Conservation (phyloP, 2,329 filamentous ascomycete species). For the Hypoxylon sp. region DNA sequence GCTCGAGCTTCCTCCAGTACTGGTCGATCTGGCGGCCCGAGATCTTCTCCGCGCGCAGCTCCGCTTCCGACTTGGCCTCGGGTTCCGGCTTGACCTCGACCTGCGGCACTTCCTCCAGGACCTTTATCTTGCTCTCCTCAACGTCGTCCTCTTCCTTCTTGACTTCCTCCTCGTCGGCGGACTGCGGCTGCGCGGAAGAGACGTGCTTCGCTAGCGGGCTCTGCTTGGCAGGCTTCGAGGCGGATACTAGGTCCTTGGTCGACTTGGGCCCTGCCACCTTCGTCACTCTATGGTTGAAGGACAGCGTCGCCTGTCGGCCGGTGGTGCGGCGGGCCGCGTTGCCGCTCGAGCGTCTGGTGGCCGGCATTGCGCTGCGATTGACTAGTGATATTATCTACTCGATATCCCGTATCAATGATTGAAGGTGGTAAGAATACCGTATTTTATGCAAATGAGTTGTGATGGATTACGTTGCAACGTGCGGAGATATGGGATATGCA, state of each 20-base stretch:
- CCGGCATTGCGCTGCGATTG: constrained; percentile 57
- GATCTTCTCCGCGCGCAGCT: constrained; percentile 72
- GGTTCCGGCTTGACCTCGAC: constrained; percentile 42
- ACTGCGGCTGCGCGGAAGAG: constrained; percentile 25
- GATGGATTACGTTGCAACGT: constrained; percentile 11
- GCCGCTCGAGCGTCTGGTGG: constrained; percentile 61
- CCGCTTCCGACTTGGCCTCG: constrained; percentile 61
- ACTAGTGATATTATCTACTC: constrained; percentile 10
- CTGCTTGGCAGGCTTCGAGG: constrained; percentile 53
- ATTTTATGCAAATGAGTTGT: not conserved
- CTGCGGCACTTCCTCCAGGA: constrained; percentile 30
- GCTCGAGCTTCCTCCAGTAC: constrained; percentile 83
- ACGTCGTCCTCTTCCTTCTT: constrained; percentile 35
- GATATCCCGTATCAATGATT: constrained; percentile 9
- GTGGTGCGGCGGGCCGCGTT: constrained; percentile 52
- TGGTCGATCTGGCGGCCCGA: constrained; percentile 75
- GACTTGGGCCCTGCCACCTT: constrained; percentile 62
- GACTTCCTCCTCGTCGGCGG: constrained; percentile 40
- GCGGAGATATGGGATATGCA: constrained; percentile 1
- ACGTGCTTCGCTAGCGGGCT: constrained; percentile 48
- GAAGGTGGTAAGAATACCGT: constrained; percentile 19
- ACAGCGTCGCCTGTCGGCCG: constrained; percentile 66
- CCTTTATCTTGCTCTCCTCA: constrained; percentile 40
- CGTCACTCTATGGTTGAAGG: constrained; percentile 68
- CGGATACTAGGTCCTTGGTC: constrained; percentile 54